phyloP scores from a whole-genome alignment of 495 filamentous ascomycete genomes.

The Penicillium canescens region DNA sequence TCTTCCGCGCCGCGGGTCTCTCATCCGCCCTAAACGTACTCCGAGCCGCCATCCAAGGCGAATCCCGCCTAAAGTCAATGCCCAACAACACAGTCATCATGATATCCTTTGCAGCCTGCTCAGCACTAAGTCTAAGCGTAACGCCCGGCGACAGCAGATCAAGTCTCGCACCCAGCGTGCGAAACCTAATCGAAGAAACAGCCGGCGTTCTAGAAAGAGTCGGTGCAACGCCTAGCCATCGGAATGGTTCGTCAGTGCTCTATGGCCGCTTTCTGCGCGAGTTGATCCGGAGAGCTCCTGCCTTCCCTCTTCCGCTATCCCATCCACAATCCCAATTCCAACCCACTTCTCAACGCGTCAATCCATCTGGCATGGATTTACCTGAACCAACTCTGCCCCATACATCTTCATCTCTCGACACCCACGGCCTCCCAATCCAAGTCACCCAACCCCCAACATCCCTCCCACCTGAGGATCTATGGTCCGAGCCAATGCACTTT shows the following conservation, averaged over 20 bases:
- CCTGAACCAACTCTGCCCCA: conserved; percentile 8
- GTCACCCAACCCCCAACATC: conserved; percentile 12
- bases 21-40: conserved; percentile 74
- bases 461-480: conserved; percentile 31
- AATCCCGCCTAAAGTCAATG: conserved; percentile 69
- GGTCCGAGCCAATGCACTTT: conserved; percentile 60
- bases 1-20: conserved; percentile 67
- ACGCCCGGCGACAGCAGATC: conserved; percentile 53
- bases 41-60: conserved; percentile 69
- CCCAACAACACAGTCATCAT: conserved; percentile 77
- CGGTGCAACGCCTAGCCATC: conserved; percentile 60
- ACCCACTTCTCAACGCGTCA: not conserved
- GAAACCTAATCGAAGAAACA: conserved; percentile 67
- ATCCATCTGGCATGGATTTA: conserved; percentile 6
- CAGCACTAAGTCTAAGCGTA: conserved; percentile 63
- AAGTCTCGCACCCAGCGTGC: conserved; percentile 65
- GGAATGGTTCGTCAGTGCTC: conserved; percentile 61
- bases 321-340: conserved; percentile 1
- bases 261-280: conserved; percentile 64
- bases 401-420: conserved; percentile 15
- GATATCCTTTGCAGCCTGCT: conserved; percentile 75
- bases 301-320: conserved; percentile 1
- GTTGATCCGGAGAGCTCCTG: conserved; percentile 48
- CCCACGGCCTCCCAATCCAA: conserved; percentile 14
- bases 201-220: conserved; percentile 69